A percentile compares a stretch with the other conserved stretches of the same genome.
Evolutionary conservation across 2,329 filamentous ascomycete genomes (phyloP).

Genomic region (Nemania sp.): DNA sequence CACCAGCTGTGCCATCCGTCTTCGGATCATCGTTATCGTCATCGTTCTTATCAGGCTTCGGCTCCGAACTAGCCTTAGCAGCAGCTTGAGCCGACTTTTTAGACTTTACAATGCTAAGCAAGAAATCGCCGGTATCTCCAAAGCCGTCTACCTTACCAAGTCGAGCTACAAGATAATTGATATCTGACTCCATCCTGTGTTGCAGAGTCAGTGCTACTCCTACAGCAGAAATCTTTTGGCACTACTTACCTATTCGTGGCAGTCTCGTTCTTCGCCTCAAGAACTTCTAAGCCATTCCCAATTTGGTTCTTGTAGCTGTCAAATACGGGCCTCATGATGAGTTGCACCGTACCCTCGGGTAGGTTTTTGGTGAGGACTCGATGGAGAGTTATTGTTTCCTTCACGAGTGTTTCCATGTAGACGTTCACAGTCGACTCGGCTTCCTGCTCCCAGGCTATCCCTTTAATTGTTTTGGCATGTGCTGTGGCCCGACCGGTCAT

Average conservation of each 20-base stretch:
- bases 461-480: conserved; percentile 80
- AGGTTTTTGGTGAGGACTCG: conserved; percentile 86
- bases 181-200: conserved; percentile 78
- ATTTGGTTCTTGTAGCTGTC: conserved; percentile 84
- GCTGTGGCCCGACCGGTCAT: conserved; percentile 82
- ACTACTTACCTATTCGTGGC: conserved; percentile 77
- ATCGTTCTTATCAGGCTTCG: conserved; percentile 24
- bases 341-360: conserved; percentile 77
- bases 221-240: not conserved
- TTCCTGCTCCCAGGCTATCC: conserved; percentile 78
- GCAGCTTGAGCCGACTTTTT: conserved; percentile 59
- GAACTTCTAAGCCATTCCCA: conserved; percentile 75
- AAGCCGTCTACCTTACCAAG: conserved; percentile 84
- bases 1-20: conserved; percentile 3
- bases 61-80: conserved; percentile 34
- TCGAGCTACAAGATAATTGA: conserved; percentile 77
- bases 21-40: conserved; percentile 8
- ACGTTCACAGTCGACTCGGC: conserved; percentile 64
- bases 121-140: conserved; percentile 76
- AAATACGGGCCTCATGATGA: conserved; percentile 91
- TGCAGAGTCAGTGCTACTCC: conserved; percentile 15
- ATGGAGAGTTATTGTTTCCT: conserved; percentile 87
- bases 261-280: conserved; percentile 71
- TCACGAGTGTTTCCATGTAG: conserved; percentile 89
- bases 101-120: conserved; percentile 72